Conservation (phyloP, 1,284 basidiomycete species). For the Rhizoctonia solani region DNA sequence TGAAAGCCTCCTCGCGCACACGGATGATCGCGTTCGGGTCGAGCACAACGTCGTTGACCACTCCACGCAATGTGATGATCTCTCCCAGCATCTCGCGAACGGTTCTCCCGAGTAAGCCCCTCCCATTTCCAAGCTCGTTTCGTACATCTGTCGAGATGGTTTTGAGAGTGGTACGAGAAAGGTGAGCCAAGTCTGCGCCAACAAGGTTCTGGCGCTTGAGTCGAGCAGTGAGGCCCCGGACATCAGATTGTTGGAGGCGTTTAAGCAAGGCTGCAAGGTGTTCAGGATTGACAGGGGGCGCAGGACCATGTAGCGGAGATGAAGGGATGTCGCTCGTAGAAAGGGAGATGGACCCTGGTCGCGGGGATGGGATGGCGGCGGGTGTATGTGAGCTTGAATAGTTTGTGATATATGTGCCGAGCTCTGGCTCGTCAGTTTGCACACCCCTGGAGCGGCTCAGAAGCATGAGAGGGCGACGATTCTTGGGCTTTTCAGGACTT, state of each 20-base stretch:
- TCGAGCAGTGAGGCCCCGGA: constrained; percentile 84
- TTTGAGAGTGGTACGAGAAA: constrained; percentile 83
- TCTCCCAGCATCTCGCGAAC: constrained; percentile 86
- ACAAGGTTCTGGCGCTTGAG: constrained; percentile 90
- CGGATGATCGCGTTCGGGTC: constrained; percentile 77
- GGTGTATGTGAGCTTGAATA: constrained; percentile 25
- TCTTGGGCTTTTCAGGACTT: constrained; percentile 36
- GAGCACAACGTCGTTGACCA: constrained; percentile 88
- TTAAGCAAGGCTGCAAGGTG: constrained; percentile 68
- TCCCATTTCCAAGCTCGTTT: constrained; percentile 63
- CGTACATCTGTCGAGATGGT: constrained; percentile 77
- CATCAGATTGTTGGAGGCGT: constrained; percentile 80
- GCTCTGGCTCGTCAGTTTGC: constrained; percentile 63
- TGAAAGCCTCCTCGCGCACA: constrained; percentile 72
- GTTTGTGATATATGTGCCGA: neutral
- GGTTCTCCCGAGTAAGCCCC: constrained; percentile 76
- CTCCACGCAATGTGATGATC: constrained; percentile 78
- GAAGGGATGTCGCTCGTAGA: constrained; percentile 21
- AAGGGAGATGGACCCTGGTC: constrained; percentile 17
- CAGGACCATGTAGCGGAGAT: constrained; percentile 19
- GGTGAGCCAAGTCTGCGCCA: constrained; percentile 82
- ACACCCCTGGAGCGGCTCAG: constrained; percentile 68
- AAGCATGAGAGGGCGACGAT: constrained; percentile 55
- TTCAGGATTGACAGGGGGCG: constrained; percentile 49
- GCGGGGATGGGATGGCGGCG: constrained; percentile 35